Evolutionary conservation across 352 stramenopile species (phyloP).

Genomic region (Phytophthora hybrid): DNA sequence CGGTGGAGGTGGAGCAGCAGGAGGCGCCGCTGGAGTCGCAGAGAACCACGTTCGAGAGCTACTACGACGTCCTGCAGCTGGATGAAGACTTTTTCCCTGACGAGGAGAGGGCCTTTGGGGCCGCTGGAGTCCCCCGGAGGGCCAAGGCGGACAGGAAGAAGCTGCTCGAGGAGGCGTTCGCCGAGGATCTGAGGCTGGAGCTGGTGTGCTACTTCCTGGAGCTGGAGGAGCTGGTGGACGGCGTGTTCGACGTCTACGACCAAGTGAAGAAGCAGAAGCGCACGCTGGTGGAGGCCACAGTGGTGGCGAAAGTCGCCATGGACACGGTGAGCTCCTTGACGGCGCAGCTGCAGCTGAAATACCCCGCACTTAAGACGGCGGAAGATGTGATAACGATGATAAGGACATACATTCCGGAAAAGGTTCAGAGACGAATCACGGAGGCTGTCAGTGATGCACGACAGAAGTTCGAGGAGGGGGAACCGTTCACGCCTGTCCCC

Average conservation of each 20-base stretch:
- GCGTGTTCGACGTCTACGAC: conserved; percentile 27
- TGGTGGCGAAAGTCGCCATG: conserved; percentile 39
- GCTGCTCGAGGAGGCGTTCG: conserved; percentile 32
- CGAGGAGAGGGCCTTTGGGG: background rate
- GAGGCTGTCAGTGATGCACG: no score
- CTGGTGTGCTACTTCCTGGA: conserved; percentile 41
- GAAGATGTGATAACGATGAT: no score
- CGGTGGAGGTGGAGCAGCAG: background rate
- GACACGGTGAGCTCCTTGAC: conserved; percentile 20
- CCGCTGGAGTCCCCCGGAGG: background rate
- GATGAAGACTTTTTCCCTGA: conserved; percentile 26
- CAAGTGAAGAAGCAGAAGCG: conserved; percentile 40
- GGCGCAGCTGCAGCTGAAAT: conserved; percentile 28
- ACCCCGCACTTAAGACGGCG: conserved; percentile 10
- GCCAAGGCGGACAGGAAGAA: conserved; percentile 5
- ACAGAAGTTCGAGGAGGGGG: no score
- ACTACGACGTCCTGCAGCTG: conserved; percentile 36
- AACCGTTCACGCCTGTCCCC: no score
- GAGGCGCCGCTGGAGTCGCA: background rate
- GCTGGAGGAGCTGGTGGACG: conserved; percentile 29
- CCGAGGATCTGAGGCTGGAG: conserved; percentile 37
- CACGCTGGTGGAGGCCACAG: conserved; percentile 44
- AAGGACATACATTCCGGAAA: no score
- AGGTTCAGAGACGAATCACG: no score
- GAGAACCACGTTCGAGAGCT: conserved; percentile 18